Evolutionary conservation across 1,284 basidiomycete genomes (phyloP), one percentile per base, ranked within the genome.

Genomic region (Anthracocystis panici-leucophaei): DNA sequence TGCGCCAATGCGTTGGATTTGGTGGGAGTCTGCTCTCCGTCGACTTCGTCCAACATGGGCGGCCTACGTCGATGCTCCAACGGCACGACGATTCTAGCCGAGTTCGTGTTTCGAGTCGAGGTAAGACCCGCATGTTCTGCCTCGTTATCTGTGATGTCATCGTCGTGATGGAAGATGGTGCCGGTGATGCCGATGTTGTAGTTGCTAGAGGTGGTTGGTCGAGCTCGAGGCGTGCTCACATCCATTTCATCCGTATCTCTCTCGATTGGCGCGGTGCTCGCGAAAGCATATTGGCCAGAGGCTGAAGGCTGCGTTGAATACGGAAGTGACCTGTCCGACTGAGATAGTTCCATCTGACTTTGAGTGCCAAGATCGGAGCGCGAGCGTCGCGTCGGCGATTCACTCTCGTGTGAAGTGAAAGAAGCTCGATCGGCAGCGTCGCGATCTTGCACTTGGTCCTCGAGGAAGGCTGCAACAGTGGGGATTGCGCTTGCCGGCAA

Each of bases 181-280:
- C 71, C 71, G 3, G 71, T 46, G 38, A 74, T 68, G 40, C 71
- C 71, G 35, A 74, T 62, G 40, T 67, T 57, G 42, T 56, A 65
- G 45, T 70, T 71, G 49, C 44, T 54, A 33, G 54, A 49, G 5
- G 65, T 71, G 16, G 59, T 68, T 2, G 74, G 74, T 1, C 69
- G 46, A 2, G 74, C 74, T 27, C 69, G 56, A 31, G 74, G 74
- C 20, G 74, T 76, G 65, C 74, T 76, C 8, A 76, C 65, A 18
- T 76, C 68, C 23, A 64, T 21, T 5, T 76, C 74, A 21, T 76
- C 74, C 21, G 49, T 35, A 21, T 67, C 62, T 38, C 53, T 53
- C 25, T 55, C 41, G 5, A 20, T 20, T 3, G 49, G 29, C n/a
- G 21, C 23, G 9, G 35, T 44, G 40, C 27, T 40, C 4, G 59